Conservation (phyloP, 352 stramenopile species). For the Phytophthora constricta region DNA sequence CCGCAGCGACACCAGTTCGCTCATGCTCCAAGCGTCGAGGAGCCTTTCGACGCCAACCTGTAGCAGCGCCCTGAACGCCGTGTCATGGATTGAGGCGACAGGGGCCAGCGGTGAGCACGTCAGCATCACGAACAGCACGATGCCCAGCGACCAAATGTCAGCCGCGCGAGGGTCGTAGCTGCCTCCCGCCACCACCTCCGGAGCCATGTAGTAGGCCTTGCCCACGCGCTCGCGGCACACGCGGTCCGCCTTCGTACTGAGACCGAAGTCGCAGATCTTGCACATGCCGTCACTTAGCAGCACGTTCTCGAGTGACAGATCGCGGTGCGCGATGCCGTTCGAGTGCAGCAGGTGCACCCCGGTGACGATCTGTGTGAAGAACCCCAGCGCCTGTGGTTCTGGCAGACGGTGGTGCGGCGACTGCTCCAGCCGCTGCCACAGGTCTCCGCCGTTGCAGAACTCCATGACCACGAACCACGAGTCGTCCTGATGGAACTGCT, state of each 20-base stretch:
- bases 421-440: slow-evolving; percentile 45
- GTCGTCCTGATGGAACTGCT: slow-evolving; percentile 52
- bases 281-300: background rate
- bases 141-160: slow-evolving; percentile 62
- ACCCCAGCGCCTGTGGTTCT: slow-evolving; percentile 26
- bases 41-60: slow-evolving; percentile 46
- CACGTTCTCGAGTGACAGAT: slow-evolving; percentile 67
- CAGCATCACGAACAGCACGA: slow-evolving; percentile 67
- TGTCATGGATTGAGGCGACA: slow-evolving; percentile 34
- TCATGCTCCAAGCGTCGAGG: slow-evolving; percentile 47
- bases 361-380: slow-evolving; percentile 40
- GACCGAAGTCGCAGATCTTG: slow-evolving; percentile 45
- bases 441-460: slow-evolving; percentile 55
- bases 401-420: slow-evolving; percentile 28
- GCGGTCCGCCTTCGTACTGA: slow-evolving; percentile 36
- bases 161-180: slow-evolving; percentile 46
- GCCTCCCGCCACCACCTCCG: slow-evolving; percentile 43
- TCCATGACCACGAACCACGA: slow-evolving; percentile 66
- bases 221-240: slow-evolving; percentile 43
- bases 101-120: slow-evolving; percentile 47
- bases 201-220: slow-evolving; percentile 70
- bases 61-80: slow-evolving; percentile 27
- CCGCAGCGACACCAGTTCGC: background rate
- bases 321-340: slow-evolving; percentile 55
- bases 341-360: slow-evolving; percentile 48